Evolutionary conservation across 2,329 filamentous ascomycete genomes (phyloP), one percentile per base, ranked within the genome.

Genomic region (Cladosporium sp.): DNA sequence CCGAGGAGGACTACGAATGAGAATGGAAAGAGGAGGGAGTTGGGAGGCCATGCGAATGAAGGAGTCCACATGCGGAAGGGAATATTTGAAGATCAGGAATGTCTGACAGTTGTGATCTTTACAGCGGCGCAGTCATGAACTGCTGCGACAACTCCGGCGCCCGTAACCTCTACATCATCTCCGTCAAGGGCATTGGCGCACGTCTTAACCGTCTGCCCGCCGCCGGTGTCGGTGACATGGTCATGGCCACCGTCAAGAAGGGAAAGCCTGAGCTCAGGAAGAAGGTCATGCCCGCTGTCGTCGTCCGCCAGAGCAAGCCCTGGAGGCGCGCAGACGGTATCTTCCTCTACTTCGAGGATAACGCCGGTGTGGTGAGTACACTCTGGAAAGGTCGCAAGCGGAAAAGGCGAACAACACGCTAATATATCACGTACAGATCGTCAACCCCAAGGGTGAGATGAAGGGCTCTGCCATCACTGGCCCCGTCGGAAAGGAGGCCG

Each of bases 381-480:
- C n/a, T 43, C 49, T 34, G 58, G 64, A 36, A n/a, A 85, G 83
- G 91, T 93, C 65, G 21, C 18, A 43, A 25, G 36, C 30, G 14
- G 53, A 51, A 63, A 23, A 11, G 58, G 57, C 23, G 32, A 62
- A 28, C 25, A 57, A 36, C 63, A 13, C 26, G 46, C 64, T 60
- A 43, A 69, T 71, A 73, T 62, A 72, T 64, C 25, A 7, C 30
- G 51, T 62, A 64, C 79, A 95, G 91, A 99, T 99, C 79, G 95
- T 99, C 88, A 99, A 99, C 88, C 93, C 94, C 84, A 99, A 99
- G 91, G 95, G 95, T 86, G 95, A 99, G 87, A 99, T 99, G 95
- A 99, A 99, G 91, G 95, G 95, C 81, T 97, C 93, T 73, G 95
- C 95, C 82, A 99, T 99, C 82, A 99, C 95, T 77, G 95, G 95